Conservation (phyloP, 208 protist genomes). For the Acanthamoeba castellanii region DNA sequence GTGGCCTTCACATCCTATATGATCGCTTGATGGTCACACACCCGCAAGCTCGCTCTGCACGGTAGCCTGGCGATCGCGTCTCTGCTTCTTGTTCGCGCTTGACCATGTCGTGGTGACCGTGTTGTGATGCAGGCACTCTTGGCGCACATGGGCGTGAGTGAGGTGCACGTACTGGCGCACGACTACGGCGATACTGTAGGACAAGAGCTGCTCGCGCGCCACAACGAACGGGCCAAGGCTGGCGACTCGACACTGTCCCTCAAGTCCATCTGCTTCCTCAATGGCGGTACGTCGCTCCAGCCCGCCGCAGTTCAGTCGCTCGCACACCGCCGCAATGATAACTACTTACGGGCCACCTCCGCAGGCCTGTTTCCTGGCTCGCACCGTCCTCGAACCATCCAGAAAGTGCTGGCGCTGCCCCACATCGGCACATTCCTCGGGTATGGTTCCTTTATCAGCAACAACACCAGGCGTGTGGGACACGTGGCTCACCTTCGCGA, state of each 20-base stretch:
- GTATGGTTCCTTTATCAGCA: not conserved
- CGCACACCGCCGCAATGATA: too few relatives aligned
- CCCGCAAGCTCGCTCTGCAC: not conserved
- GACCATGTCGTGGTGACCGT: not conserved
- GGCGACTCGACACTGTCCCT: not conserved
- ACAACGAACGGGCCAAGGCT: not conserved
- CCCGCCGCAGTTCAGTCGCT: not conserved
- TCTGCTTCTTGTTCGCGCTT: not conserved
- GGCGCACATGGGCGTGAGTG: not conserved
- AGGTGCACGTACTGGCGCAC: not conserved
- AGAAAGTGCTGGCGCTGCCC: not conserved
- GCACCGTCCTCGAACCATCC: not conserved
- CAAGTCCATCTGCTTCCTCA: constrained; percentile 21
- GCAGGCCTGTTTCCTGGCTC: constrained; percentile 22
- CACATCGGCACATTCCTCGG: not conserved
- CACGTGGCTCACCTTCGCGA: not conserved
- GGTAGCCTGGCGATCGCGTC: not conserved
- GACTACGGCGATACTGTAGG: constrained; percentile 36
- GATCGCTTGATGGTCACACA: too few relatives aligned
- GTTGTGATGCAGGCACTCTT: not conserved
- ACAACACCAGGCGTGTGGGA: not conserved
- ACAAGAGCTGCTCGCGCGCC: constrained; percentile 22
- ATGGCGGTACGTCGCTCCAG: not conserved
- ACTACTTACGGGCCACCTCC: too few relatives aligned
- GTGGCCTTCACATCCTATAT: too few relatives aligned